phyloP scores from a whole-genome alignment of 2,329 filamentous ascomycete species.

The Cercospora berteroae region DNA sequence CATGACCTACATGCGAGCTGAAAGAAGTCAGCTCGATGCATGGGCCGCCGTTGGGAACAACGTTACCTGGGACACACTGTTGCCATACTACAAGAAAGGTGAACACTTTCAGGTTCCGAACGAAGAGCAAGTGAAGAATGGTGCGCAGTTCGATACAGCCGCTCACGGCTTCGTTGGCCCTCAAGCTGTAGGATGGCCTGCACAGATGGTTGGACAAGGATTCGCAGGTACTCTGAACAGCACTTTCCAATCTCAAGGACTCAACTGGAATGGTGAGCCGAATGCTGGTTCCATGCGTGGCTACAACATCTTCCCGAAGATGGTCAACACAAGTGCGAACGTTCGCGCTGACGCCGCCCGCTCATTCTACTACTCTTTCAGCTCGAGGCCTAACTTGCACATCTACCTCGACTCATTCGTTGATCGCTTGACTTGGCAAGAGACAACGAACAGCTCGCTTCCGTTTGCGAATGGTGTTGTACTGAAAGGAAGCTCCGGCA shows the following conservation, averaged over 20 bases:
- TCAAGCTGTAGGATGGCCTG: constrained; percentile 14
- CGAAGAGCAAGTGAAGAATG: constrained; percentile 8
- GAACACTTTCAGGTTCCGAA: constrained; percentile 19
- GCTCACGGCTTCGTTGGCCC: constrained; percentile 19
- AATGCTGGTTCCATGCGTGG: constrained; percentile 49
- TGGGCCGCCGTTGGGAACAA: constrained; percentile 40
- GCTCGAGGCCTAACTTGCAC: constrained; percentile 43
- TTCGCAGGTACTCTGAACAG: constrained; percentile 37
- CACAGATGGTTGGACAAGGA: constrained; percentile 12
- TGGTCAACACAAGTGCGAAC: constrained; percentile 40
- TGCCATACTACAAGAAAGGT: constrained; percentile 28
- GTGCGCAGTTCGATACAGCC: constrained; percentile 13
- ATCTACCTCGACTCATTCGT: constrained; percentile 46
- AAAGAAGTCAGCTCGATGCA: constrained; percentile 30
- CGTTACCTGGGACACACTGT: constrained; percentile 33
- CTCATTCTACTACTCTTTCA: constrained; percentile 49
- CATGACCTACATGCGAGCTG: constrained; percentile 24
- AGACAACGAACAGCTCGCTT: background rate
- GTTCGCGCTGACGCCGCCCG: constrained; percentile 49
- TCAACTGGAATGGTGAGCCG: constrained; percentile 43
- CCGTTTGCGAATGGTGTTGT: constrained; percentile 15
- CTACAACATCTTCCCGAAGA: constrained; percentile 45
- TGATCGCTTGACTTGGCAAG: constrained; percentile 42
- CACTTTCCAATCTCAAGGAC: constrained; percentile 38
- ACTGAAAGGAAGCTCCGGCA: constrained; percentile 2